Percentiles rank a stretch among this genome's conserved stretches.
These are phyloP conservation scores for Ricinus communis DNA, from an alignment of 345 rosid species.

Conservation along the genomic window DNA sequence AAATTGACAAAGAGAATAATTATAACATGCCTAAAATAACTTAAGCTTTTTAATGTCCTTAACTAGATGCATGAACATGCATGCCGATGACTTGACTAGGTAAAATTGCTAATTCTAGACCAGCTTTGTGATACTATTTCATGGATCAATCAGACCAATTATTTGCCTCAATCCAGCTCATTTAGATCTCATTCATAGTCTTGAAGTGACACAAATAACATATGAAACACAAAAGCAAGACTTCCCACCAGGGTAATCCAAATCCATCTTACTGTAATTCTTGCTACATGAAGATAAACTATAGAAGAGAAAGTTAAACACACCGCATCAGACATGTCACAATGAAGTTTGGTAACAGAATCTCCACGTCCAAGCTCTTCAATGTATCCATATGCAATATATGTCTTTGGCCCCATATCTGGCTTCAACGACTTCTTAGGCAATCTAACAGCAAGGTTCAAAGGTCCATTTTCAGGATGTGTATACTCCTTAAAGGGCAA, in stretches of 20 bases:
- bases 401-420: slow-evolving; percentile 85
- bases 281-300: neutral
- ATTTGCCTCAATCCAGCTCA: neutral
- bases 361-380: slow-evolving; percentile 84
- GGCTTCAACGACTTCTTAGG: slow-evolving; percentile 57
- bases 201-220: neutral
- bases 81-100: no score
- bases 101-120: no score
- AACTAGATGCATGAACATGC: no score
- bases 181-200: neutral
- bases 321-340: slow-evolving; percentile 91
- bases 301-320: slow-evolving; percentile 15
- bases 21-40: no score
- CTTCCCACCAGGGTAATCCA: neutral
- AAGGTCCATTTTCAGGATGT: slow-evolving; percentile 56
- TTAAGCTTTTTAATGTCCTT: no score
- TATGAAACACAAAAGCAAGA: neutral
- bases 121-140: neutral
- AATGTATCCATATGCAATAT: slow-evolving; percentile 66
- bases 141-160: neutral
- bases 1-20: no score
- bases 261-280: neutral
- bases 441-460: slow-evolving; percentile 61
- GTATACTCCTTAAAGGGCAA: slow-evolving; percentile 78
- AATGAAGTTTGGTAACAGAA: slow-evolving; percentile 87